These are phyloP conservation scores for Boletus speciosus DNA, from an alignment of 768 basidiomycete species.

Conservation along the genomic window DNA sequence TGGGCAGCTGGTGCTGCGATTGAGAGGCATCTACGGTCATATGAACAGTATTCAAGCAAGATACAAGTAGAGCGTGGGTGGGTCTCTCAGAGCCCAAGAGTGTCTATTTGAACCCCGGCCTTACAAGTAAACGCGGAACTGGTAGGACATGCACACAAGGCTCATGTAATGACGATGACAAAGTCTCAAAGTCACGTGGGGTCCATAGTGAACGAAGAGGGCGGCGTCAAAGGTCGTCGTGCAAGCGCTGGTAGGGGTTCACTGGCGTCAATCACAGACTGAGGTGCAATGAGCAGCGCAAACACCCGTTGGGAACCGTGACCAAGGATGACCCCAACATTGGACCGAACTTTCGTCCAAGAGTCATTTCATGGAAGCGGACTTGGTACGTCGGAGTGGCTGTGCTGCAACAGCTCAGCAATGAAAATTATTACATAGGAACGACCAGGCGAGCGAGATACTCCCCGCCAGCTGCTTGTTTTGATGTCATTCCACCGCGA, in stretches of 20 bases:
- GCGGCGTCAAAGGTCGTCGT: no score
- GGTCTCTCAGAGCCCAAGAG: neutral
- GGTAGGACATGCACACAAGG: neutral
- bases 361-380: no score
- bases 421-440: neutral
- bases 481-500: conserved; percentile 19
- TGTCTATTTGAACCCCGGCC: conserved; percentile 13
- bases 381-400: neutral
- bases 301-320: no score
- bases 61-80: neutral
- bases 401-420: neutral
- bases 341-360: no score
- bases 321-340: no score
- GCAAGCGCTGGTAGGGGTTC: no score
- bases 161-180: conserved; percentile 23
- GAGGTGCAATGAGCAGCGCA: no score
- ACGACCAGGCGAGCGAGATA: neutral
- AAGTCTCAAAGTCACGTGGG: conserved; percentile 24
- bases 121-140: neutral
- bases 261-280: no score
- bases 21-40: conserved; percentile 20
- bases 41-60: neutral
- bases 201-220: conserved; percentile 5
- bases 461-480: neutral
- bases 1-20: conserved; percentile 44